phyloP scores from a whole-genome alignment of 441 rosid species.

The Erysimum cheiri region DNA sequence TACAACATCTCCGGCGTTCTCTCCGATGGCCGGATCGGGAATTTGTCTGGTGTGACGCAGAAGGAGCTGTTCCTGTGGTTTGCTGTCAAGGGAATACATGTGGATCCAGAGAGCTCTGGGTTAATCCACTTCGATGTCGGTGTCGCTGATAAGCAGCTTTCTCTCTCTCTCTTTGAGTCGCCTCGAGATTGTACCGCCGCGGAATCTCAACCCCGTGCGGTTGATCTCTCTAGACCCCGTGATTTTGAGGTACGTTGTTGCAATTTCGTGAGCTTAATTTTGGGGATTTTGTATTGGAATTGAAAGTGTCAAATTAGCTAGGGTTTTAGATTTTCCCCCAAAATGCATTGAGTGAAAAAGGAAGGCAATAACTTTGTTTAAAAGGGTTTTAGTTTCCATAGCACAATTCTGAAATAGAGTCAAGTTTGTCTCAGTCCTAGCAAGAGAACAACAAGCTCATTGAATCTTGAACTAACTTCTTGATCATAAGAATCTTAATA shows the following conservation, averaged over 20 bases:
- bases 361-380: neutral
- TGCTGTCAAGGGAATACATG: constrained; percentile 61
- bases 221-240: constrained; percentile 12
- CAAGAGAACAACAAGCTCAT: neutral
- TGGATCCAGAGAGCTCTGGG: constrained; percentile 65
- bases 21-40: constrained; percentile 56
- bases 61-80: constrained; percentile 75
- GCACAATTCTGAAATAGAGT: neutral
- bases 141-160: constrained; percentile 70
- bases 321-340: constrained; percentile 21
- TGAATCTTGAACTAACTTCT: neutral
- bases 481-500: neutral
- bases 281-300: neutral
- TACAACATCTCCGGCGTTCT: constrained; percentile 62
- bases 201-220: constrained; percentile 34
- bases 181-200: constrained; percentile 71
- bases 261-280: neutral
- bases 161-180: constrained; percentile 63
- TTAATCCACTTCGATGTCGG: constrained; percentile 71
- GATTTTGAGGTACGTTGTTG: constrained; percentile 34
- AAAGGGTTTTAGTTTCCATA: neutral
- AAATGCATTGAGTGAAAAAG: neutral
- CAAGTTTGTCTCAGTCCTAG: neutral
- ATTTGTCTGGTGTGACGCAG: constrained; percentile 61
- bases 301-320: neutral